Conservation (phyloP, 2,329 filamentous ascomycete genomes). For the Mollisia scopiformis region DNA sequence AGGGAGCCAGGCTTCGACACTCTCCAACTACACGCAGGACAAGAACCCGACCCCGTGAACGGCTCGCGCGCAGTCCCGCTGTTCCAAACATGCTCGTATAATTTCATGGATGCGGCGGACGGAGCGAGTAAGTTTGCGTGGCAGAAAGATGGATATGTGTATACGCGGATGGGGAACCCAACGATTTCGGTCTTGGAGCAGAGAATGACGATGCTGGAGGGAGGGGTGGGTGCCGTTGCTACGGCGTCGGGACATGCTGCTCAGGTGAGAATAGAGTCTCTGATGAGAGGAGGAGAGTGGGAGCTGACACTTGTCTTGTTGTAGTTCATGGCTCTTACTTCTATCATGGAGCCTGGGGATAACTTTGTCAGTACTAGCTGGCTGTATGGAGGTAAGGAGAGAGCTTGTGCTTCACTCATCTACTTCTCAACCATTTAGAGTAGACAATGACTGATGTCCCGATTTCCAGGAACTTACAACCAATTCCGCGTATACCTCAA, state of each 20-base stretch:
- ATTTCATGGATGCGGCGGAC: constrained; percentile 72
- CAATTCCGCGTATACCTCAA: constrained; percentile 69
- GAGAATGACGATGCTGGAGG: constrained; percentile 68
- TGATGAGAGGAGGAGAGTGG: not conserved
- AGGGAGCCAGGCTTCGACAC: constrained; percentile 49
- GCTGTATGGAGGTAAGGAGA: constrained; percentile 65
- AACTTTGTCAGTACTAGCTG: constrained; percentile 69
- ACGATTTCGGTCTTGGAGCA: constrained; percentile 62
- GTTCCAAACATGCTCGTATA: constrained; percentile 68
- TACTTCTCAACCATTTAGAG: no score
- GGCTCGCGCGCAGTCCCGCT: constrained; percentile 71
- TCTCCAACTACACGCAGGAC: constrained; percentile 60
- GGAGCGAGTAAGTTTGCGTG: constrained; percentile 70
- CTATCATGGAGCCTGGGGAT: constrained; percentile 63
- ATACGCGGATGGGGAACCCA: constrained; percentile 53
- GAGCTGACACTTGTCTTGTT: not conserved
- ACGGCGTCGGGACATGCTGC: constrained; percentile 66
- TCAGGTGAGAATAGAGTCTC: not conserved
- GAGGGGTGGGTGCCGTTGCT: constrained; percentile 66
- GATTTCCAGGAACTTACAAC: constrained; percentile 71
- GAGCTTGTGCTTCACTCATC: no score
- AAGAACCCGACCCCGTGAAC: constrained; percentile 63
- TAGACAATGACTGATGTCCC: no score
- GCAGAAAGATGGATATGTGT: constrained; percentile 74
- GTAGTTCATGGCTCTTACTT: constrained; percentile 70